Base-by-base conservation (phyloP, 495 filamentous ascomycete genomes). In the Aspergillus hancockii region DNA sequence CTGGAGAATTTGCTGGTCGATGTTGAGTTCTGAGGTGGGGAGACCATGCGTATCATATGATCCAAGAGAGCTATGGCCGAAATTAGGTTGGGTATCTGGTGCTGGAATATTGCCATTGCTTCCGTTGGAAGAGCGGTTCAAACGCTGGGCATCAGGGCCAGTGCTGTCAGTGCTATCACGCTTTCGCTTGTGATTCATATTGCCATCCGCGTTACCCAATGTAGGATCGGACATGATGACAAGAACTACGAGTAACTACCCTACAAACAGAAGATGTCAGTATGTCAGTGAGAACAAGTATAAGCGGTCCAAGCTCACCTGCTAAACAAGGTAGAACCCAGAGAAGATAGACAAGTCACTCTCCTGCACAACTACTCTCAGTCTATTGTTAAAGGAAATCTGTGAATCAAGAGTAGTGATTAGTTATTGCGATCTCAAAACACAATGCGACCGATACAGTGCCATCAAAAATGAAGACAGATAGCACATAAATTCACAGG, bases 1-100 rank as follows among this genome's bases (percentile, higher is more conserved):
- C 38, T 79, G 77, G n/a, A 81, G 67, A 25, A 81, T 77, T 53
- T 79, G 76, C 50, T 81, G 75, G 58, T 80, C 77, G 49, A 80
- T 80, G 58, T 78, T 79, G 16, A 79, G 62, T 43, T 79, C 75
- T 7, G 77, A 64, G 1, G 71, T 63, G 47, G 73, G 68, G 22
- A 79, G 69, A 12, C 75, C 73, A 55, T 79, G 69, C 12, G 59
- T 62, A 28, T 77, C 75, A 46, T 78, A 79, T 61, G 71, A 69
- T 13, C 67, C 65, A 14, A 77, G 71, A 4, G 71, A 67, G 46
- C 59, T 63, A 34, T 80, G 75, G 9, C 67, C 63, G 49, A 79
- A 80, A 64, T 72, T 76, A 52, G 70, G 58, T 58, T 77, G 74
- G 38, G 70, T 59, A 34, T 78, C 76, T 7, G 64, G 51, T 13